Base-by-base conservation (phyloP, 768 basidiomycete genomes). In the Trametes gibbosa region DNA sequence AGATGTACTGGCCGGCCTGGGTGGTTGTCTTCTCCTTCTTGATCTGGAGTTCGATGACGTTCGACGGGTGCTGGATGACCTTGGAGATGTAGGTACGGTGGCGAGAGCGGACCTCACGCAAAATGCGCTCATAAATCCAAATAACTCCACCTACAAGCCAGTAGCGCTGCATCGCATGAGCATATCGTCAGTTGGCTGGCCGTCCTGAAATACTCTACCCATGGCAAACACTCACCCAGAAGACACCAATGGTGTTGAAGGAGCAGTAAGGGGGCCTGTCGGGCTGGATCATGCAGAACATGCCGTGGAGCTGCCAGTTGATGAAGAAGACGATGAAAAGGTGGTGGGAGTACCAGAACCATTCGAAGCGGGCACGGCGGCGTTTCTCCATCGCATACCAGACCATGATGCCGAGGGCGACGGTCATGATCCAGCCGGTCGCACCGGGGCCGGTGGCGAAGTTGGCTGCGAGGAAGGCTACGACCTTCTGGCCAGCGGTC, bases 261-360 rank as follows among this genome's bases (percentile, higher is more conserved):
- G 90, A 91, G 75, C 95, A 98, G 74, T 80, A 95, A 0, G 93
- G 93, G 0, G 90, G 81, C 54, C 90, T 80, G 73, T 97, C 93
- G 24, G 95, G 94, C 74, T 90, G 76, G 76, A 95, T 92, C 91
- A 95, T 93, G 76, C 93, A 95, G 84, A 92, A 95, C 90, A 95
- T 89, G 53, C 94, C 94, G 69, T 95, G 95, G 29, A 96, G 77
- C 72, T 98, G 95, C 95, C 95, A 97, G 69, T 80, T 77, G 71
- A 93, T 81, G 79, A 98, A 97, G 83, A 96, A 96, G 58, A 91
- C 70, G 68, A 96, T 83, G 78, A 95, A 96, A 61, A 97, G 79
- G 71, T 97, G 90, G 70, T 92, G 86, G 9, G 84, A 81, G 72
- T 92, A 93, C 89, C 90, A 94, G 78, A 95, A 95, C 68, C 80